Base-by-base conservation (phyloP, 2,329 filamentous ascomycete genomes). In the Neopestalotiopsis sp. region DNA sequence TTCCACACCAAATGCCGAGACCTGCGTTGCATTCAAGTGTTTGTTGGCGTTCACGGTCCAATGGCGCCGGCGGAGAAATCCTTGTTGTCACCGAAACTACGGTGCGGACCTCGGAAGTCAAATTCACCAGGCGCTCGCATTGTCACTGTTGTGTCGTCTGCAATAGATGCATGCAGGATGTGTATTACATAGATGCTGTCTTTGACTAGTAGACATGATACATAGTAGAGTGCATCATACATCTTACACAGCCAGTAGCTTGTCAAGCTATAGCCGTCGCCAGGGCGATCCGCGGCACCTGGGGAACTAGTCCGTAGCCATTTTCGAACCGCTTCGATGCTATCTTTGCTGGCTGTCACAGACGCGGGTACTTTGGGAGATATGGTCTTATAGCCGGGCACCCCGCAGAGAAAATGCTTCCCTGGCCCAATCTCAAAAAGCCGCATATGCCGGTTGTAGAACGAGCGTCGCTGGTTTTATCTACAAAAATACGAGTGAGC, bases 341-440 rank as follows among this genome's bases (percentile, higher is more conserved):
- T 38, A 62, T 62, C 32, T 62, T 38, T 20, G 28, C 30, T 62
- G 59, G 59, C n/a, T 62, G 59, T 40, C 30, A 40, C 59, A 62
- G 32, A 34, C 32, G 59, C 59, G 7, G 57, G 57, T 59, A 59
- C 14, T 59, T 59, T 34, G 30, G 57, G 10, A 24, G 56, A n/a
- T 49, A 14, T 53, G 45, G n/a, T 53, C 57, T 7, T 30, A 24
- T 24, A 59, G 57, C 57, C 57, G 30, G 24, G 20, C 57, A 24
- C 34, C 30, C 57, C 30, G 57, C 24, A 59, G 17, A 59, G 30
- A 34, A 59, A 59, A 59, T 30, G 57, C 30, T 34, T 30, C 24
- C 13, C 30, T 20, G 57, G 24, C 30, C 13, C 57, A 53, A 10
- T 59, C 9, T 59, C 24, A 14, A 59, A 14, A 59, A 1, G 57